These are phyloP conservation scores for Curvularia verruculosa DNA, from an alignment of 2,329 filamentous ascomycete species.

Conservation along the genomic window DNA sequence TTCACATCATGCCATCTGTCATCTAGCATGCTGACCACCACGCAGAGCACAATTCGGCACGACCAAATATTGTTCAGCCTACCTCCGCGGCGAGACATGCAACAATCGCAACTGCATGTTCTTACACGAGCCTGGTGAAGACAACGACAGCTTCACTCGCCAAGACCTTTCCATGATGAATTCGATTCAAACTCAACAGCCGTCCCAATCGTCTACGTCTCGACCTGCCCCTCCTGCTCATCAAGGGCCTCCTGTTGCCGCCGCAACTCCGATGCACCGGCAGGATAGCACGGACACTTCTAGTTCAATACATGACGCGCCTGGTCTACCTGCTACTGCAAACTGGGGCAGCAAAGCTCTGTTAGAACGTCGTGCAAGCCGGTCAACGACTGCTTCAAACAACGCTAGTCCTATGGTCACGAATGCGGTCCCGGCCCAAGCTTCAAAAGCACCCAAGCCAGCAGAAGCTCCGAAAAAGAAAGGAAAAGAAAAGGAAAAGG, in stretches of 20 bases:
- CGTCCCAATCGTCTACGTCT: conserved; percentile 63
- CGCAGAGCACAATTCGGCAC: conserved; percentile 76
- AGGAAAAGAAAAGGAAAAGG: conserved; percentile 35
- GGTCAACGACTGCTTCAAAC: conserved; percentile 79
- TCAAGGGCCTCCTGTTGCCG: conserved; percentile 58
- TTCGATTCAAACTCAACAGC: conserved; percentile 78
- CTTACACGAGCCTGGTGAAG: conserved; percentile 95
- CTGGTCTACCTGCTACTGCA: conserved; percentile 89
- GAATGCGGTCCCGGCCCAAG: conserved; percentile 51
- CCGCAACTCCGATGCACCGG: conserved; percentile 69
- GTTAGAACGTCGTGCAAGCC: conserved; percentile 73
- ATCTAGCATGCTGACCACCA: conserved; percentile 26
- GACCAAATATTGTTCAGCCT: conserved; percentile 98
- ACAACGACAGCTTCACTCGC: conserved; percentile 93
- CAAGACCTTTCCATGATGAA: conserved; percentile 96
- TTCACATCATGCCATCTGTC: not conserved
- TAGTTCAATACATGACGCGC: conserved; percentile 67
- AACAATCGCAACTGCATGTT: conserved; percentile 98
- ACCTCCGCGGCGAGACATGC: conserved; percentile 91
- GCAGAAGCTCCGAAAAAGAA: conserved; percentile 42
- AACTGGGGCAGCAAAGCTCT: conserved; percentile 84
- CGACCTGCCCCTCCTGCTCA: conserved; percentile 59
- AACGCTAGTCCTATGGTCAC: conserved; percentile 77
- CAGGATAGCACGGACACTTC: conserved; percentile 80
- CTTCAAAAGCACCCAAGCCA: conserved; percentile 36